A percentile compares a stretch with the other conserved stretches of the same genome.
These are phyloP conservation scores for Euclidium syriacum DNA, from an alignment of 345 rosid genomes.

Conservation along the genomic window DNA sequence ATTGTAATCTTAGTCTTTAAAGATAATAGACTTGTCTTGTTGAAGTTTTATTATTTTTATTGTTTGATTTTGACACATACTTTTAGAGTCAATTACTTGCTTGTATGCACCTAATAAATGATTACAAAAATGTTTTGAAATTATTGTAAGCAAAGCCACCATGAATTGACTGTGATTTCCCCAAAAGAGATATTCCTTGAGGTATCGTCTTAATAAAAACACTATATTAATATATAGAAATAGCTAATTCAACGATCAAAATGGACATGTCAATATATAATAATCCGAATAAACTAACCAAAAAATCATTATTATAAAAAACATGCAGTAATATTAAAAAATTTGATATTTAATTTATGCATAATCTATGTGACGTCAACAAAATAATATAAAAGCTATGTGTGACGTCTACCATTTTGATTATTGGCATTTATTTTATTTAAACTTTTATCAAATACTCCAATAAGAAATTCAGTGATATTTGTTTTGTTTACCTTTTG, in stretches of 20 bases:
- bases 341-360: no score
- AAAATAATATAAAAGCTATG: no score
- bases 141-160: neutral
- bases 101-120: neutral
- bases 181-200: neutral
- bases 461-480: no score
- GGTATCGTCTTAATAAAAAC: neutral
- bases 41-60: neutral
- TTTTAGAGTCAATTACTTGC: neutral
- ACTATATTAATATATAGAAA: neutral
- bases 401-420: no score
- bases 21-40: neutral
- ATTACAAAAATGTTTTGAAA: neutral
- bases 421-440: no score
- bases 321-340: no score
- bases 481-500: no score
- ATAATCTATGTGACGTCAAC: no score
- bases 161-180: neutral
- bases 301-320: no score
- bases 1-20: no score
- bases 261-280: neutral
- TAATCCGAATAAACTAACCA: neutral
- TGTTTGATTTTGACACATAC: neutral
- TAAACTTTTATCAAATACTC: no score
- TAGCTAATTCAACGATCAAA: slow-evolving; percentile 5